Conservation (phyloP, 176 grass and related monocot genomes). For the bread wheat (Triticum aestivum) region DNA sequence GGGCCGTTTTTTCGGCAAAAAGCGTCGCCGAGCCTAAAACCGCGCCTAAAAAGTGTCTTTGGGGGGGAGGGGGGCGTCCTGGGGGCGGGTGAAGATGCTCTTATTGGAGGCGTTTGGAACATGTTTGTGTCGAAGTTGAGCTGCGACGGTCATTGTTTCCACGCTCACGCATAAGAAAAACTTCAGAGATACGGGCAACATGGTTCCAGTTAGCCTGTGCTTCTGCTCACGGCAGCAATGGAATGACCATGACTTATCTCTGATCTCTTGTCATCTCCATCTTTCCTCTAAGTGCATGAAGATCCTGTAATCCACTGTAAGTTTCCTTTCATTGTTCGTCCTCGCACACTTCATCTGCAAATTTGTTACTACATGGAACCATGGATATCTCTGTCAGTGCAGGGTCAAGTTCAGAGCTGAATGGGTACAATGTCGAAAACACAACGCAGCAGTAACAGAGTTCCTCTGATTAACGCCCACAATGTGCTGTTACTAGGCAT, state of each 20-base stretch:
- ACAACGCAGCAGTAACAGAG: neutral
- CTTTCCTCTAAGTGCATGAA: neutral
- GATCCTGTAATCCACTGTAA: neutral
- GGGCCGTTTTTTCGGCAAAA: no score
- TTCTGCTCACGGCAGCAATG: neutral
- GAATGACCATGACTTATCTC: neutral
- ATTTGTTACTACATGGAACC: neutral
- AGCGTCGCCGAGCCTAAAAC: no score
- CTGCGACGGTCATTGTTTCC: neutral
- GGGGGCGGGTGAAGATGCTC: no score
- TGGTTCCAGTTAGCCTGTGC: neutral
- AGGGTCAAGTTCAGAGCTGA: slow-evolving; percentile 1
- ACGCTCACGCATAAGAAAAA: neutral
- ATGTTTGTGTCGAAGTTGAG: neutral
- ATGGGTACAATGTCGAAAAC: slow-evolving; percentile 16
- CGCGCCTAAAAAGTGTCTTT: no score
- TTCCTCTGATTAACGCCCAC: neutral
- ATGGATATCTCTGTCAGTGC: neutral
- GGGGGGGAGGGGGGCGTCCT: no score
- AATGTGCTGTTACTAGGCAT: neutral
- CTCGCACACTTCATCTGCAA: neutral
- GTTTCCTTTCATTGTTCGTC: neutral
- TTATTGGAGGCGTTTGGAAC: no score
- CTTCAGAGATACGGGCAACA: neutral
- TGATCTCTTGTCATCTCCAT: neutral